Base-by-base conservation (phyloP, 2,329 filamentous ascomycete genomes). In the Lecanoromycetidae sp. region DNA sequence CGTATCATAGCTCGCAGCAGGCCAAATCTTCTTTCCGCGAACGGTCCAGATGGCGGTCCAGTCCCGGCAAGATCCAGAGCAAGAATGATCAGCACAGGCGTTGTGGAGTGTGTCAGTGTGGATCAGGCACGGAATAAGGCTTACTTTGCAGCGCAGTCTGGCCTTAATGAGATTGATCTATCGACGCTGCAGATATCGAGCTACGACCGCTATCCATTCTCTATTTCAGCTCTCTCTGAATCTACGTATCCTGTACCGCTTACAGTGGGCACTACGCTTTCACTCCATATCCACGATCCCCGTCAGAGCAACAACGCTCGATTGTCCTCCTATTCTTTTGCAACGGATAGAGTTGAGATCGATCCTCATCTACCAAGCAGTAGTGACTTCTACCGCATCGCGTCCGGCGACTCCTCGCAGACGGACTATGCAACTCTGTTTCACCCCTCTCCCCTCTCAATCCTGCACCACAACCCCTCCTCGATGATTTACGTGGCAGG, bases 131-230 rank as follows among this genome's bases (percentile, higher is more conserved):
- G 70, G 29, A 72, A 79, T 56, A 75, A 75, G 57, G 87, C 81
- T 10, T 94, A 86, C 62, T 81, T 94, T 63, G 86, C 86, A 2
- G 78, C 91, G 9, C 80, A 84, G 46, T 82, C 80, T 58, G 70
- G 77, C 32, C 72, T 95, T 4, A 80, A 87, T 44, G 86, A 94
- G 60, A 76, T 95, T 19, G 87, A 95, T 61, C 71, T 95, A 38
- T 70, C 76, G 50, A 85, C 82, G 0, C 66, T 94, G 9, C 71
- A 78, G 44, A 70, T 87, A 3, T 68, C 87, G 4, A 80, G 79
- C 19, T 75, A 79, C 46, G 76, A 84, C 47, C 74, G 72, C 3
- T 95, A 86, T 57, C 82, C 87, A 1, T 88, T 82, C 71, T 79
- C 82, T 25, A 86, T 96, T 54, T 90, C 84, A 32, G 82, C 87